phyloP scores from a whole-genome alignment of 257 asterid genomes.

The Solanum paucissectum region DNA sequence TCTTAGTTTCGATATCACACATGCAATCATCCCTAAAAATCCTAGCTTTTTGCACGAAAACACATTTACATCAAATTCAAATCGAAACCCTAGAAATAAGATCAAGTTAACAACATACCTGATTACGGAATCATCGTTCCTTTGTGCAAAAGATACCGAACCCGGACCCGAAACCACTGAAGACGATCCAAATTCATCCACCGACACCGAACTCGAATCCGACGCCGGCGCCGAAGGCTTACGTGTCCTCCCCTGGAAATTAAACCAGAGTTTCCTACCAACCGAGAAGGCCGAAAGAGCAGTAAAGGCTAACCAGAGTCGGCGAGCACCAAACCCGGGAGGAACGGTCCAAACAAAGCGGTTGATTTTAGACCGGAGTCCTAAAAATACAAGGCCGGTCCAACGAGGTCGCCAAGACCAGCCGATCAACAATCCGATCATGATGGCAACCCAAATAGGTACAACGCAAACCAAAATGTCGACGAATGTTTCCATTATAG shows the following conservation, averaged over 20 bases:
- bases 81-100: background rate
- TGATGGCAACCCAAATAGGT: conserved; percentile 96
- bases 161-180: background rate
- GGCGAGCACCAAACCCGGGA: conserved; percentile 90
- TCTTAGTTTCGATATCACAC: background rate
- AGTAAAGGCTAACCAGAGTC: conserved; percentile 85
- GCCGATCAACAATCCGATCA: conserved; percentile 87
- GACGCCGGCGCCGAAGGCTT: conserved; percentile 10
- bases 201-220: conserved; percentile 4
- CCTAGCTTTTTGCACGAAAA: background rate
- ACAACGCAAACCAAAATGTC: conserved; percentile 81
- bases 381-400: conserved; percentile 73
- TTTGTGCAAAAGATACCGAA: background rate
- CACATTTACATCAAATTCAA: background rate
- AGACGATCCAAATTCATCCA: conserved; percentile 16
- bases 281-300: conserved; percentile 88
- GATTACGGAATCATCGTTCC: conserved; percentile 8
- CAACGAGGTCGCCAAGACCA: conserved; percentile 97
- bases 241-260: conserved; percentile 37
- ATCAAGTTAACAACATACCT: conserved; percentile 16
- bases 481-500: conserved; percentile 71
- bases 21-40: background rate
- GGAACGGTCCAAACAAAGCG: conserved; percentile 76
- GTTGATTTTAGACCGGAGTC: conserved; percentile 64
- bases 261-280: conserved; percentile 62